Conservation (phyloP, 2,329 filamentous ascomycete species). For the Drechmeria coniospora region DNA sequence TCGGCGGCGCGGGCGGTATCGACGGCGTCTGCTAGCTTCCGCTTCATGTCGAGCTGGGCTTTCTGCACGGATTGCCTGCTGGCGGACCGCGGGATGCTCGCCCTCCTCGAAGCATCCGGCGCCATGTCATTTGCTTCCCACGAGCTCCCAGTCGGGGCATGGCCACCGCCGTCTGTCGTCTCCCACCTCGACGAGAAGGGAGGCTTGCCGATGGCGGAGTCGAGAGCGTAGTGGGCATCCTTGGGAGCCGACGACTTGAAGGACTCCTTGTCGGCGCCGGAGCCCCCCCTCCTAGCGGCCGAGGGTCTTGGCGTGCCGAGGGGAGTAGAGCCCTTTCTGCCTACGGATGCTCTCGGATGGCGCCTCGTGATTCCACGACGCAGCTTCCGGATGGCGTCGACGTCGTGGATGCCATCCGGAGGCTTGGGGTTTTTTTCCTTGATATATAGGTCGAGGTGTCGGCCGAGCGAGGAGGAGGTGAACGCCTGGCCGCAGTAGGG, state of each 20-base stretch:
- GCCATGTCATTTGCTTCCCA: conserved; percentile 16
- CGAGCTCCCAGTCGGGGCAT: conserved; percentile 35
- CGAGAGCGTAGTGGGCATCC: conserved; percentile 26
- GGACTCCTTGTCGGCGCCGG: conserved; percentile 22
- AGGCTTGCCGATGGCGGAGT: conserved; percentile 37
- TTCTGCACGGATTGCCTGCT: conserved; percentile 40
- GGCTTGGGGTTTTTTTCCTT: conserved; percentile 84
- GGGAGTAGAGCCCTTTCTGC: conserved; percentile 45
- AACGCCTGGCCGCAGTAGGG: conserved; percentile 81
- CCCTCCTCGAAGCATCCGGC: conserved; percentile 19
- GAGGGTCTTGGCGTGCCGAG: conserved; percentile 30
- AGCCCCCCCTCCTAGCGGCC: conserved; percentile 20
- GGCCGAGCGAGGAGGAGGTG: conserved; percentile 82
- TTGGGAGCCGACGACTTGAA: conserved; percentile 23
- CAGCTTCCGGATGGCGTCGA: conserved; percentile 74
- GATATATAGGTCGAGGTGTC: conserved; percentile 88
- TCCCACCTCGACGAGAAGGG: conserved; percentile 53
- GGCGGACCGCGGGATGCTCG: conserved; percentile 23
- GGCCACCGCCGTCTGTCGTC: conserved; percentile 62
- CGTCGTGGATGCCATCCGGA: conserved; percentile 74
- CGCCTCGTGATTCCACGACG: conserved; percentile 75
- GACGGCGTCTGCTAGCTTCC: conserved; percentile 50
- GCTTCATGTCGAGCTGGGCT: conserved; percentile 46
- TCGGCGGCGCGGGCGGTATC: conserved; percentile 77
- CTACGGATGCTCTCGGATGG: conserved; percentile 54